Evolutionary conservation across 306 rosid species (phyloP).

Genomic region (Clitoria ternatea): DNA sequence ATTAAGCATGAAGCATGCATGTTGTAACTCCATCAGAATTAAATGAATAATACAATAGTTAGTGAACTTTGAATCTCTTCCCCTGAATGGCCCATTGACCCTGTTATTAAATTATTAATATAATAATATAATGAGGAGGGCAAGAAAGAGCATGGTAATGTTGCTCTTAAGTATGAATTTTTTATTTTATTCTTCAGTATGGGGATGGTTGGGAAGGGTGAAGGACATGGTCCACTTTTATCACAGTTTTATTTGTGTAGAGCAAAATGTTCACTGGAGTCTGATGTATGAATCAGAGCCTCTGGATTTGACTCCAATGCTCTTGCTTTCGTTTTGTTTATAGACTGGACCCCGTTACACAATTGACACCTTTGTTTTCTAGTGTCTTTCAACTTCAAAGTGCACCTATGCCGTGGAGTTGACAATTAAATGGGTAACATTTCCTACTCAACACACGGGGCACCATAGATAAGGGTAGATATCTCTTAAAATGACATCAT

Average conservation of each 20-base stretch:
- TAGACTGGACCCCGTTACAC: not conserved
- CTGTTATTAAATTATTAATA: constrained; percentile 5
- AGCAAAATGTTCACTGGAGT: constrained; percentile 11
- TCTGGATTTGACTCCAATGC: constrained; percentile 4
- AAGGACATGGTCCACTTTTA: not conserved
- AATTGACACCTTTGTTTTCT: constrained; percentile 15
- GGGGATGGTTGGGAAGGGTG: constrained; percentile 14
- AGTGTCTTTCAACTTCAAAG: not conserved
- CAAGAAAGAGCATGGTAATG: not conserved
- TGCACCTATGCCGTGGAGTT: not conserved
- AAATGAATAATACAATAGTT: not conserved
- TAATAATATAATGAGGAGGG: too few species aligned
- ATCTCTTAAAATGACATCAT: not conserved
- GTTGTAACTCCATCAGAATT: constrained; percentile 4
- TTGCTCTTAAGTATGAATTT: not conserved
- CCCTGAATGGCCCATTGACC: not conserved
- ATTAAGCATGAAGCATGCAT: constrained; percentile 27
- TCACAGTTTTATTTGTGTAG: not conserved
- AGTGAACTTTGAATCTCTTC: not conserved
- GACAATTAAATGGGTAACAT: not conserved
- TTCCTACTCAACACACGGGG: not conserved
- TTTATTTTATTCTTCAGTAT: not conserved
- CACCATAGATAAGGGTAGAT: not conserved
- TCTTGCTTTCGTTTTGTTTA: not conserved
- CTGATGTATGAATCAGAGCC: not conserved